phyloP scores from a whole-genome alignment of 257 asterid species.

The Nicotiana sylvestris region DNA sequence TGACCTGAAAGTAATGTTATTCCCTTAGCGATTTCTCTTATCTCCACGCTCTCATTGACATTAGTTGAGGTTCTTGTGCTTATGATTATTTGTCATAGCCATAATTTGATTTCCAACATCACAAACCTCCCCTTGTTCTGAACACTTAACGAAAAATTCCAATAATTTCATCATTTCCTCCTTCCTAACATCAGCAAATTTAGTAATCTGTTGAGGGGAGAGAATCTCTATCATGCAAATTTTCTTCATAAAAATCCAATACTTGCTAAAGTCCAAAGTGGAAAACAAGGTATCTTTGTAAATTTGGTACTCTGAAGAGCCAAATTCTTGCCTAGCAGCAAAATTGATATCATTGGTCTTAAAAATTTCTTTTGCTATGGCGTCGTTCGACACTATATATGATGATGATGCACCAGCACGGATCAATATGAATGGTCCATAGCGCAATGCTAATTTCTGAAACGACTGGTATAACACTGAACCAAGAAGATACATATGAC shows the following conservation, averaged over 20 bases:
- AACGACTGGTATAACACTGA: conserved; percentile 22
- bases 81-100: conserved; percentile 28
- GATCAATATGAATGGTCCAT: conserved; percentile 26
- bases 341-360: conserved; percentile 23
- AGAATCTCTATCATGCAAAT: conserved; percentile 25
- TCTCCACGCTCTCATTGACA: neutral
- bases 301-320: conserved; percentile 14
- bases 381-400: conserved; percentile 21
- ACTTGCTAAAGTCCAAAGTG: conserved; percentile 14
- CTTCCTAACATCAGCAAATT: conserved; percentile 14
- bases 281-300: conserved; percentile 25
- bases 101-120: conserved; percentile 19
- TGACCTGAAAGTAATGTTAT: conserved; percentile 15
- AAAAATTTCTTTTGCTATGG: conserved; percentile 22
- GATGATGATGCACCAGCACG: conserved; percentile 13
- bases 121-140: conserved; percentile 18
- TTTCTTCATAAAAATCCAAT: conserved; percentile 32
- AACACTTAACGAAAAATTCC: neutral
- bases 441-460: conserved; percentile 20
- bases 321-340: conserved; percentile 28
- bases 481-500: conserved; percentile 28
- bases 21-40: conserved; percentile 22
- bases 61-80: conserved; percentile 16
- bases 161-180: conserved; percentile 23
- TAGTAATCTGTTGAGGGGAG: conserved; percentile 7